Percentiles rank a stretch among this genome's conserved stretches.
These are phyloP conservation scores for Volutella citrinella DNA, from an alignment of 2,329 filamentous ascomycete species.

Conservation along the genomic window DNA sequence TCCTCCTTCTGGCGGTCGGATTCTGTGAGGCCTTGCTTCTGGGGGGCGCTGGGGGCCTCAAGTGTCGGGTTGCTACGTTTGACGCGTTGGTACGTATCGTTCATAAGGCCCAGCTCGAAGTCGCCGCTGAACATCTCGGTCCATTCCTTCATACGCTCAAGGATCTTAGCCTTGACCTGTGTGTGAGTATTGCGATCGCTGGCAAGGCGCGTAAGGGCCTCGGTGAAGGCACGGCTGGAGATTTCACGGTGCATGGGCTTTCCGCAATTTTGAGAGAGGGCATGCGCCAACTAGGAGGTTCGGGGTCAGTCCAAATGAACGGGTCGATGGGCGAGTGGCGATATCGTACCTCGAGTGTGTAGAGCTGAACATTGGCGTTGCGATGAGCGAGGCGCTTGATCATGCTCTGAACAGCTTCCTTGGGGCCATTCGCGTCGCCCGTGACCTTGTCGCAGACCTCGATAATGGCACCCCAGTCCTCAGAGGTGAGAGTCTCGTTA, in stretches of 20 bases:
- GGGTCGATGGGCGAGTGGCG: no score
- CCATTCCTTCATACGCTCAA: slow-evolving; percentile 97
- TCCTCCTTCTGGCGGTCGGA: slow-evolving; percentile 92
- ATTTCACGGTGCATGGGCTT: slow-evolving; percentile 84
- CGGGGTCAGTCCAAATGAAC: no score
- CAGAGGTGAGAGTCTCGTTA: slow-evolving; percentile 92
- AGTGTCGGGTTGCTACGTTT: slow-evolving; percentile 84
- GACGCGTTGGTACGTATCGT: slow-evolving; percentile 85
- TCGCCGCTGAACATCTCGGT: slow-evolving; percentile 89
- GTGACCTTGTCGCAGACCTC: slow-evolving; percentile 61
- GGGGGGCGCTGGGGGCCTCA: slow-evolving; percentile 86
- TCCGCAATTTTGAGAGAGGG: slow-evolving; percentile 89
- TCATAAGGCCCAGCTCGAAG: slow-evolving; percentile 94
- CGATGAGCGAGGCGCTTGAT: slow-evolving; percentile 90
- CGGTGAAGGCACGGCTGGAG: slow-evolving; percentile 88
- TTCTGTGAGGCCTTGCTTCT: slow-evolving; percentile 88
- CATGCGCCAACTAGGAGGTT: slow-evolving; percentile 83
- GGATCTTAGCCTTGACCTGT: slow-evolving; percentile 94
- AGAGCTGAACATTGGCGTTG: slow-evolving; percentile 94
- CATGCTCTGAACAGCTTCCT: slow-evolving; percentile 83
- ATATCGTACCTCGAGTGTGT: slow-evolving; percentile 79
- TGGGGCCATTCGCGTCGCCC: slow-evolving; percentile 58
- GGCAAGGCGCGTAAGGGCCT: slow-evolving; percentile 85
- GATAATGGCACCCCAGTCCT: slow-evolving; percentile 67
- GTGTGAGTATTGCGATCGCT: slow-evolving; percentile 94